Evolutionary conservation across 495 filamentous ascomycete species (phyloP).

Genomic region (Neurospora sp.): DNA sequence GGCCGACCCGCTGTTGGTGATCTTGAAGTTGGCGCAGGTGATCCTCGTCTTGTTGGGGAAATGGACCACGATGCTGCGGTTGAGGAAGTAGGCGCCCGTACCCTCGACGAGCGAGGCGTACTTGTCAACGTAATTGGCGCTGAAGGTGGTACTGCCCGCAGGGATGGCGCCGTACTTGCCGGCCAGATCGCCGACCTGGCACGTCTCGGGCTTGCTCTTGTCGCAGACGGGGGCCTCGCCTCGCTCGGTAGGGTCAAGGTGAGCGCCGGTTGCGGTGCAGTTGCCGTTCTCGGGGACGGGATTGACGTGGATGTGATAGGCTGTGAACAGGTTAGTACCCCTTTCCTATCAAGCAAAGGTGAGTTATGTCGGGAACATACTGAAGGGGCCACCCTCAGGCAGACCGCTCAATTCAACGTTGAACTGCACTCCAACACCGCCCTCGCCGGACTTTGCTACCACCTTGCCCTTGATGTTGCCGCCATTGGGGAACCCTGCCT

Average conservation of each 20-base stretch:
- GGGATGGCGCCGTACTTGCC: constrained; percentile 69
- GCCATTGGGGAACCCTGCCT: constrained; percentile 36
- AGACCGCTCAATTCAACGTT: constrained; percentile 53
- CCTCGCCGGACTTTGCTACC: constrained; percentile 38
- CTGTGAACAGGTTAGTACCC: constrained; percentile 26
- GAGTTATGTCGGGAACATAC: constrained; percentile 36
- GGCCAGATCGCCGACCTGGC: constrained; percentile 74
- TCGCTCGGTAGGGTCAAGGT: constrained; percentile 46
- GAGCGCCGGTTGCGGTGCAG: constrained; percentile 61
- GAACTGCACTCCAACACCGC: constrained; percentile 56
- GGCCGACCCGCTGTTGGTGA: constrained; percentile 4
- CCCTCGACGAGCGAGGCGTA: constrained; percentile 53
- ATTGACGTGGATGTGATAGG: constrained; percentile 72
- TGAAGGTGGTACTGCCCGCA: constrained; percentile 28
- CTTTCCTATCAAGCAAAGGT: background rate
- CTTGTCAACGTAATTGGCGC: constrained; percentile 48
- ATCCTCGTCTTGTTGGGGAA: constrained; percentile 59
- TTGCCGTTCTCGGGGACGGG: constrained; percentile 67
- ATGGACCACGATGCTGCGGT: constrained; percentile 72
- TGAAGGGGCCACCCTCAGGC: constrained; percentile 59
- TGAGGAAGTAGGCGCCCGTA: constrained; percentile 61
- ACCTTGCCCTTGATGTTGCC: constrained; percentile 53
- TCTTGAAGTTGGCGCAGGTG: constrained; percentile 59
- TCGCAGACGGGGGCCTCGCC: constrained; percentile 59
- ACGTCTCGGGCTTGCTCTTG: constrained; percentile 48